Percentiles rank a stretch among this genome's conserved stretches.
Conservation (phyloP, 2,329 filamentous ascomycete genomes). For the Septoria petroselini region DNA sequence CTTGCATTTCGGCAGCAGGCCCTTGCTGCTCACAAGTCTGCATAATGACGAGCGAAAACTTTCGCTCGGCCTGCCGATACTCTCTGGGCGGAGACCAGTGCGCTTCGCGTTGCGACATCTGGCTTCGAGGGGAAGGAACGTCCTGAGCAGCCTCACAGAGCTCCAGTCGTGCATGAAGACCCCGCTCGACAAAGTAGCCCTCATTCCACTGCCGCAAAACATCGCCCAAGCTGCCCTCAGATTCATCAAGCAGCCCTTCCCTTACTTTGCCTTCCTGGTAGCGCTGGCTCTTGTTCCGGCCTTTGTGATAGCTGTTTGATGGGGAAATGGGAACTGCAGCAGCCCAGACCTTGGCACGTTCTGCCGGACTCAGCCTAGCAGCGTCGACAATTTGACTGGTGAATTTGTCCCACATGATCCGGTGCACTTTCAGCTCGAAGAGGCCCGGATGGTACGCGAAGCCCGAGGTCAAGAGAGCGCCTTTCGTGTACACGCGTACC, state of each 20-base stretch:
- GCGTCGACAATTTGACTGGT: slow-evolving; percentile 23
- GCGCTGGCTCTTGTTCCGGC: slow-evolving; percentile 20
- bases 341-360: slow-evolving; percentile 27
- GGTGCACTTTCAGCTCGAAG: slow-evolving; percentile 28
- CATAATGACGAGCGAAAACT: slow-evolving; percentile 29
- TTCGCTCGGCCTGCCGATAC: slow-evolving; percentile 26
- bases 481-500: slow-evolving; percentile 26
- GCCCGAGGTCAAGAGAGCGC: slow-evolving; percentile 24
- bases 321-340: slow-evolving; percentile 14
- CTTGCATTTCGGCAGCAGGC: slow-evolving; percentile 3
- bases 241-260: slow-evolving; percentile 20
- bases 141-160: slow-evolving; percentile 26
- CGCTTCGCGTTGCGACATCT: slow-evolving; percentile 17
- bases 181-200: slow-evolving; percentile 27
- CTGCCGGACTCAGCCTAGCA: slow-evolving; percentile 23
- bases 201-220: slow-evolving; percentile 29
- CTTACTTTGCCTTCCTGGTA: slow-evolving; percentile 28
- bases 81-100: slow-evolving; percentile 21
- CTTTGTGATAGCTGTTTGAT: slow-evolving; percentile 12
- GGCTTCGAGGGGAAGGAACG: slow-evolving; percentile 18
- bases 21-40: slow-evolving; percentile 18
- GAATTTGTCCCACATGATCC: slow-evolving; percentile 28
- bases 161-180: slow-evolving; percentile 24
- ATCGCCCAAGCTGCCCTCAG: slow-evolving; percentile 23
- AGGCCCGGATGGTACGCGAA: slow-evolving; percentile 29